Percentiles rank a stretch among this genome's conserved stretches.
phyloP scores from a whole-genome alignment of 2,329 filamentous ascomycete species.

The Metarhizium rileyi region DNA sequence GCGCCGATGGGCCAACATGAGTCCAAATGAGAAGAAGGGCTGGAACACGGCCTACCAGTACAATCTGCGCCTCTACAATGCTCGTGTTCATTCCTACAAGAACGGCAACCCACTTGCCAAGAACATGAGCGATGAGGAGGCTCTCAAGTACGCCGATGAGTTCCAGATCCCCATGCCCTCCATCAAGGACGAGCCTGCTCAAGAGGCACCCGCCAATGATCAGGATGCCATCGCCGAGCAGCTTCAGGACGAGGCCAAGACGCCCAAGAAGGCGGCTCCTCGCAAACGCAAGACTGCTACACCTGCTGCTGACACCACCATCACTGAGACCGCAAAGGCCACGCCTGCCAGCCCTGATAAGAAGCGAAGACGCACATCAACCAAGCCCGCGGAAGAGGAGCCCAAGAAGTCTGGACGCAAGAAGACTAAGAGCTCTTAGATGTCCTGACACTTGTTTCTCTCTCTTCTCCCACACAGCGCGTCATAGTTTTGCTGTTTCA shows the following conservation, averaged over 20 bases:
- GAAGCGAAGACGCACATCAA: conserved; percentile 50
- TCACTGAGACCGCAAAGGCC: conserved; percentile 27
- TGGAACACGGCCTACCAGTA: conserved; percentile 61
- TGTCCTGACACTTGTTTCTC: no score
- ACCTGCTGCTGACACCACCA: conserved; percentile 22
- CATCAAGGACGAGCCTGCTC: conserved; percentile 29
- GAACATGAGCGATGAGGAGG: conserved; percentile 52
- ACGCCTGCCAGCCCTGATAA: conserved; percentile 47
- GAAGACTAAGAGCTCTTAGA: conserved; percentile 40
- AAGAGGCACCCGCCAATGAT: conserved; percentile 29
- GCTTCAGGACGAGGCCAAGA: conserved; percentile 43
- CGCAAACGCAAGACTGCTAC: conserved; percentile 49
- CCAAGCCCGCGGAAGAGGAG: conserved; percentile 48
- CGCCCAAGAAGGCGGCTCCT: conserved; percentile 44
- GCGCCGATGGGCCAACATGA: conserved; percentile 74
- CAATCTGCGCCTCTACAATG: conserved; percentile 56
- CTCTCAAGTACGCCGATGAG: conserved; percentile 49
- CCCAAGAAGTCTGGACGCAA: conserved; percentile 51
- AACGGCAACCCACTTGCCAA: conserved; percentile 47
- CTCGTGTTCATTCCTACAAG: conserved; percentile 56
- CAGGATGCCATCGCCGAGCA: conserved; percentile 51
- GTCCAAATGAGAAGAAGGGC: conserved; percentile 56
- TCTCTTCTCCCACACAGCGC: background rate
- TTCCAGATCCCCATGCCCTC: conserved; percentile 44
- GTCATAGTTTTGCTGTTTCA: conserved; percentile 7